Conservation (phyloP, 371 early-diverging fungal species). For the Capillidium heterosporum region DNA sequence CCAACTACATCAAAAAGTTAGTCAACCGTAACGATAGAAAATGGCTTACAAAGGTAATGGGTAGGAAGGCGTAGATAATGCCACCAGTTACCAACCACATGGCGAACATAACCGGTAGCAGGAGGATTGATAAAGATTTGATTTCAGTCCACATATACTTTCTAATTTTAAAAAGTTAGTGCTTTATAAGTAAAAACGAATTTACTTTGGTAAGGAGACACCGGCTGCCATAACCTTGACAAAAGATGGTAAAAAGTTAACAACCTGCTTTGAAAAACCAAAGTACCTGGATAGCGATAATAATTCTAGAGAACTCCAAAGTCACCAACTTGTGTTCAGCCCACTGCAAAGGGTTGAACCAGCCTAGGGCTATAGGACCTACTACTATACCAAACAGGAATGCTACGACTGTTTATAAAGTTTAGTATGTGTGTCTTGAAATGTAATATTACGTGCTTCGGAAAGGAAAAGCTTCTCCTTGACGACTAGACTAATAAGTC, state of each 20-base stretch:
- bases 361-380: slow-evolving; percentile 45
- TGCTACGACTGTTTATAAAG: slow-evolving; percentile 43
- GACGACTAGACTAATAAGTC: slow-evolving; percentile 73
- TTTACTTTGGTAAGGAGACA: slow-evolving; percentile 52
- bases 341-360: slow-evolving; percentile 38
- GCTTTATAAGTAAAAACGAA: slow-evolving; percentile 3
- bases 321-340: slow-evolving; percentile 26
- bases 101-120: slow-evolving; percentile 64
- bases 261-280: background rate
- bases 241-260: too few relatives aligned
- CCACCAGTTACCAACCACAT: slow-evolving; percentile 76
- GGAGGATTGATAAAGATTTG: slow-evolving; percentile 47
- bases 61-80: slow-evolving; percentile 40
- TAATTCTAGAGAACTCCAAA: slow-evolving; percentile 42
- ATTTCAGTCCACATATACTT: slow-evolving; percentile 40
- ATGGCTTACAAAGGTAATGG: slow-evolving; percentile 37
- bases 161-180: slow-evolving; percentile 12
- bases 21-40: background rate
- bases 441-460: slow-evolving; percentile 51
- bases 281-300: slow-evolving; percentile 57
- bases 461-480: slow-evolving; percentile 81
- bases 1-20: slow-evolving; percentile 19
- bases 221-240: slow-evolving; percentile 68
- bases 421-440: background rate
- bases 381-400: slow-evolving; percentile 75